Evolutionary conservation across 2,329 filamentous ascomycete genomes (phyloP), one percentile per base, ranked within the genome.

Genomic region (Pyrenophora seminiperda): DNA sequence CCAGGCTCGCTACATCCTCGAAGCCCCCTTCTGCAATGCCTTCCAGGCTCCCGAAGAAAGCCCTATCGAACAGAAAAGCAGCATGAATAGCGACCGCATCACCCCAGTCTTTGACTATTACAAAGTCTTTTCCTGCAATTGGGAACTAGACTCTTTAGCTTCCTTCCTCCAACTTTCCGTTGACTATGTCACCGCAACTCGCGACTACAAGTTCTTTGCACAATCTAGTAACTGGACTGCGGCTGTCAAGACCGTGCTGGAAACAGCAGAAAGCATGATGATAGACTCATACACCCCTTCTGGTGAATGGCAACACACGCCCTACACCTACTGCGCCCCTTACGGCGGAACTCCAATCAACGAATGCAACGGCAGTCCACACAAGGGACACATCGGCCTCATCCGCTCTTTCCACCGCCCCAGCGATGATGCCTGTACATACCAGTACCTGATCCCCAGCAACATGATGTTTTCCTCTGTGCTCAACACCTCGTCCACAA

Each of bases 391-490:
- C 46, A 79, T 78, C n/a, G 78, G 78, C 1, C 70, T 81, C 1
- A 65, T 81, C 5, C 72, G 78, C 30, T 76, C 73, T 0, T 78
- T 76, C 54, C 80, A 81, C 62, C 70, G 78, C 7, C 79, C 79
- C 4, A 75, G 72, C 17, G 79, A 81, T 54, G 78, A 81, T 51
- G 66, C 76, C 1, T 79, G 77, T 10, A 79, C 77, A 30, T 80
- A 74, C 51, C 77, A 80, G 54, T 75, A 77, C 47, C 73, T 81
- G 36, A 76, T 80, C 36, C 78, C 78, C 0, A 71, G 71, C 14
- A 82, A 81, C 47, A 91, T 91, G 87, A 89, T 90, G 87, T 86
- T 91, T 59, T 78, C 84, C 19, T 75, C 79, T 7, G 87, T 84
- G 55, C 79, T 91, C 7, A 77, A 77, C 24, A 74, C 77, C 0